Conservation (phyloP, 1,139 yeast genomes). For the Saccharomycopsis hybrid region DNA sequence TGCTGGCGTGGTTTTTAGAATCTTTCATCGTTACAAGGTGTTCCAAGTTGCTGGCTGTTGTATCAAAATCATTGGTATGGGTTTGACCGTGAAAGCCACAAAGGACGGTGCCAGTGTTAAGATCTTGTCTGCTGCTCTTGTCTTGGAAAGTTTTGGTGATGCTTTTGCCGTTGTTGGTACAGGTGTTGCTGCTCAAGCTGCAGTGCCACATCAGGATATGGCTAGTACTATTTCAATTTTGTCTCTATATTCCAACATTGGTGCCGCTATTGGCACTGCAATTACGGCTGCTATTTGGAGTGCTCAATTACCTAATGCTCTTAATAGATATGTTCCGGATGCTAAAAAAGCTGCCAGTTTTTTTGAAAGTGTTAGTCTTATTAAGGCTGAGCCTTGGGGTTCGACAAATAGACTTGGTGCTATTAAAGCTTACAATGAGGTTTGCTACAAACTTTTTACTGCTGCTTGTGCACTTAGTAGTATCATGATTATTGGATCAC, state of each 20-base stretch:
- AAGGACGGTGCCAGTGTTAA: too few species aligned
- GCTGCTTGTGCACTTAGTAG: conserved; percentile 28
- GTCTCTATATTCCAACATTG: conserved; percentile 36
- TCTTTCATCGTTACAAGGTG: conserved; percentile 31
- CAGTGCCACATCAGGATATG: conserved; percentile 41
- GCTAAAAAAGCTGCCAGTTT: conserved; percentile 22
- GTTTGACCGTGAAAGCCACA: conserved; percentile 28
- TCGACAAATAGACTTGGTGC: conserved; percentile 29
- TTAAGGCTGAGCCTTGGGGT: conserved; percentile 26
- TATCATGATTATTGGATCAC: conserved; percentile 27
- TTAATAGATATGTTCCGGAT: conserved; percentile 28
- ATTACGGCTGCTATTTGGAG: conserved; percentile 47
- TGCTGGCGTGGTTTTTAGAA: conserved; percentile 30
- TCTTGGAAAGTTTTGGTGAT: conserved; percentile 32
- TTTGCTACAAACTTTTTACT: conserved; percentile 26
- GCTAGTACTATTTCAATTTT: conserved; percentile 40
- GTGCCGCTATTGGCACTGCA: conserved; percentile 40
- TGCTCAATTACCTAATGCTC: conserved; percentile 32
- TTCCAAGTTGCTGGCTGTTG: conserved; percentile 29
- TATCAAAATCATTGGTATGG: conserved; percentile 30
- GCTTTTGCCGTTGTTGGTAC: conserved; percentile 32
- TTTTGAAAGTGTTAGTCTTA: conserved; percentile 24
- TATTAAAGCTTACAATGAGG: conserved; percentile 29
- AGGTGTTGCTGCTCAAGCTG: conserved; percentile 32
- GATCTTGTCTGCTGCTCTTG: conserved; percentile 25